Conservation (phyloP, 2,329 filamentous ascomycete genomes). For the Ceratocystis alfenasii region DNA sequence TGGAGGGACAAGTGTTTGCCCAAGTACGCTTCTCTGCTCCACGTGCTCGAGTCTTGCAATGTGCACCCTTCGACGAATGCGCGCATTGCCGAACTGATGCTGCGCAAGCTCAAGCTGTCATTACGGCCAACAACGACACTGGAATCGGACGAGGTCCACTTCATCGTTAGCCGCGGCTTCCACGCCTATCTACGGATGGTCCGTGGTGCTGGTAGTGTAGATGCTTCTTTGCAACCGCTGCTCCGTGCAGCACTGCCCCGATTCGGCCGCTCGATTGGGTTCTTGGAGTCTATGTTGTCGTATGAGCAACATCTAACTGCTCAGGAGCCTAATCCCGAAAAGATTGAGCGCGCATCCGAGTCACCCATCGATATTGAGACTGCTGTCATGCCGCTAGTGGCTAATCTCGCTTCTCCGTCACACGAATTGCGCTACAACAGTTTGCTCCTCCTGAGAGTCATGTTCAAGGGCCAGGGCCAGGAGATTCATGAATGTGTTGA, state of each 20-base stretch:
- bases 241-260: constrained; percentile 54
- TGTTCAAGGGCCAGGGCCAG: constrained; percentile 34
- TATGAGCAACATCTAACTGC: constrained; percentile 20
- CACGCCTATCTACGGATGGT: constrained; percentile 58
- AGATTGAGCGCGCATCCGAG: neutral
- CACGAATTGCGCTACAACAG: constrained; percentile 62
- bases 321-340: constrained; percentile 1
- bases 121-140: constrained; percentile 48
- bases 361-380: constrained; percentile 41
- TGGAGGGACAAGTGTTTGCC: constrained; percentile 54
- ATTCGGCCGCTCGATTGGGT: constrained; percentile 54
- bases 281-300: constrained; percentile 37
- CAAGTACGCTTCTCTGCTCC: constrained; percentile 55
- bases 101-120: constrained; percentile 54
- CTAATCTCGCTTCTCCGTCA: constrained; percentile 63
- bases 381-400: constrained; percentile 52
- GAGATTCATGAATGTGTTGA: constrained; percentile 28
- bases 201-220: constrained; percentile 44
- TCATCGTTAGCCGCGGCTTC: constrained; percentile 65
- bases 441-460: constrained; percentile 55
- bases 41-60: constrained; percentile 47
- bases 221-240: constrained; percentile 50
- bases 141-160: constrained; percentile 52
- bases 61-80: constrained; percentile 56
- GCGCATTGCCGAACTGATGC: constrained; percentile 52